Evolutionary conservation across 345 rosid genomes (phyloP), one percentile per base, ranked within the genome.

Genomic region (Pistacia integerrima): DNA sequence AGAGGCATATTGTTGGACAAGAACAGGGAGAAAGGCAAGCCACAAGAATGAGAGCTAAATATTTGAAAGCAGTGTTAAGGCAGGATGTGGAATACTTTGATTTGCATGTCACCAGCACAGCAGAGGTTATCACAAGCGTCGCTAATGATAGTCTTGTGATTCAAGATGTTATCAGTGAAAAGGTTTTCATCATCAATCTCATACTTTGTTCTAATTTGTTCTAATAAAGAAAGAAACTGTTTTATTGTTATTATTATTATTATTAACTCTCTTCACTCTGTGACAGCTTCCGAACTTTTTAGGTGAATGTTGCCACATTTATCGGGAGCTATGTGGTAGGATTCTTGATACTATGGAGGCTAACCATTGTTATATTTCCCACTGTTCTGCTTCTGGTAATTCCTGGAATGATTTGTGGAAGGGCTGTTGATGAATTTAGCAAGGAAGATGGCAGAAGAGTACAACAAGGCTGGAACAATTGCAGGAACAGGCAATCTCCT

Each of bases 11-110:
- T 25, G 25, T 0, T 25, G 97, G 94, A 89, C 94, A 70, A 86
- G 97, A 87, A 91, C 97, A 72, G 98, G 98, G 93, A 10, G 97
- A 88, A 80, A 88, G 96, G 72, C 93, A 89, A 72, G 92, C 98
- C 14, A 76, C 92, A 36, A 89, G 90, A 78, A 88, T 94, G 97
- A 86, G 97, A 75, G 86, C 84, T 11, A 87, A 82, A 48, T 90
- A 94, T 74, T 76, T 92, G 77, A 90, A 88, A 76, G 93, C 98
- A 17, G 90, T 94, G 4, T 48, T 94, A 33, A 82, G 98, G 78
- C 97, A 94, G 88, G 98, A 94, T 16, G 94, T 92, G 0, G 88
- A 85, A 4, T 94, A 86, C 80, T 92, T 92, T 65, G 95, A 92
- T 85, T 81, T 90, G 80, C 89, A 91, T 76, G 91, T 90, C 30